Percentiles rank a stretch among this genome's conserved stretches.
These are phyloP conservation scores for Vitis labrusca DNA, from an alignment of 164 flowering plant genomes.

Conservation along the genomic window DNA sequence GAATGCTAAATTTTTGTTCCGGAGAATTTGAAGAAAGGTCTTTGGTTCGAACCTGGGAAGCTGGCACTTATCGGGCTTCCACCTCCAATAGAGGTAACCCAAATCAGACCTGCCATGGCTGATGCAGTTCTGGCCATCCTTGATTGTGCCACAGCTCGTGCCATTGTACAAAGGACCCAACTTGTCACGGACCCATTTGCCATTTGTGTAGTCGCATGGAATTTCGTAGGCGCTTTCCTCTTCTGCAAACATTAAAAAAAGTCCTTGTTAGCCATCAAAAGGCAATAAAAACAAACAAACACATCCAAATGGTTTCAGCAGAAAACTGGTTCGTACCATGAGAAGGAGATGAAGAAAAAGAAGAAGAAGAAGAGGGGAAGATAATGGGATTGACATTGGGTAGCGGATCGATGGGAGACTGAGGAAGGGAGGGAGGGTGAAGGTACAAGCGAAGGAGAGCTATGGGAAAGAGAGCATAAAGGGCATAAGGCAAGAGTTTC, in stretches of 20 bases:
- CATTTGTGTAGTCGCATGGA: constrained; percentile 61
- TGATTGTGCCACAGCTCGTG: constrained; percentile 73
- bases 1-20: constrained; percentile 72
- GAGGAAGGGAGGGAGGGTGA: constrained; percentile 29
- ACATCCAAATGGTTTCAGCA: background rate
- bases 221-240: constrained; percentile 9
- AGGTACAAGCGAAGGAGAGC: constrained; percentile 54
- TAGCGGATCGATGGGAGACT: constrained; percentile 8
- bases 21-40: constrained; percentile 51
- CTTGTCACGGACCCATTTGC: constrained; percentile 68
- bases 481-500: constrained; percentile 47
- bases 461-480: constrained; percentile 51
- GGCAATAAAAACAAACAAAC: background rate
- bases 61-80: constrained; percentile 69
- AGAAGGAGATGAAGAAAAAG: constrained; percentile 18
- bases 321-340: constrained; percentile 19
- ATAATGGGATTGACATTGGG: constrained; percentile 4
- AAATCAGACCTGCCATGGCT: constrained; percentile 75
- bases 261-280: background rate
- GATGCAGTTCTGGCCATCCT: constrained; percentile 84
- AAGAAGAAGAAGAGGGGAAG: constrained; percentile 16
- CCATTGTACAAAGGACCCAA: constrained; percentile 74
- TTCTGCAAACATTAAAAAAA: constrained; percentile 21
- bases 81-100: constrained; percentile 76
- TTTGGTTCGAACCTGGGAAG: constrained; percentile 73